phyloP scores from a whole-genome alignment of 106 monocot genomes.

The Alisma plantagoaquatica region DNA sequence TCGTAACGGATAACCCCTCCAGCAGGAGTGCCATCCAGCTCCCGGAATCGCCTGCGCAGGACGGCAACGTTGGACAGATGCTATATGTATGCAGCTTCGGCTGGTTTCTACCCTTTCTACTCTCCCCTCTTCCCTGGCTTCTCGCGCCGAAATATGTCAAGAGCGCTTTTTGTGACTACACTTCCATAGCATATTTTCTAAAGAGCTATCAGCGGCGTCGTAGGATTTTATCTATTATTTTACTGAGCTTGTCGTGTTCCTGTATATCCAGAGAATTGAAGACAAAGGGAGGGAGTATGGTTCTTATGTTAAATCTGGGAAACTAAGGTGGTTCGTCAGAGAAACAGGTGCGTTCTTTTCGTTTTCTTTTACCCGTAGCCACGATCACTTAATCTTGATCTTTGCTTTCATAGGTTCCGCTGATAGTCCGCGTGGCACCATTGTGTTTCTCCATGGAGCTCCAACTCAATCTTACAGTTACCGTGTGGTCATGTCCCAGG shows the following conservation, averaged over 20 bases:
- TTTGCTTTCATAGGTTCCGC: too few relatives aligned
- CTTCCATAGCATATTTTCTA: background rate
- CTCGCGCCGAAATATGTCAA: background rate
- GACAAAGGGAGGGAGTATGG: constrained; percentile 96
- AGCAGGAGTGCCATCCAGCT: constrained; percentile 91
- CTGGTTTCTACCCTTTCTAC: background rate
- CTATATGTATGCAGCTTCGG: constrained; percentile 46
- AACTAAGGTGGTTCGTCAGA: constrained; percentile 89
- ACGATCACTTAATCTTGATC: too few relatives aligned
- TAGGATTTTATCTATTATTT: background rate
- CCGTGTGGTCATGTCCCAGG: constrained; percentile 85
- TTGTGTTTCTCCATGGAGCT: constrained; percentile 88
- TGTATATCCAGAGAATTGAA: constrained; percentile 64
- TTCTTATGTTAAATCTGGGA: constrained; percentile 76
- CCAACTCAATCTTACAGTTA: constrained; percentile 93
- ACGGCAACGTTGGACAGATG: constrained; percentile 98
- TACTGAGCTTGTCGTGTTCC: background rate
- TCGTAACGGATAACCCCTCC: constrained; percentile 96
- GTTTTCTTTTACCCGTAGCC: background rate
- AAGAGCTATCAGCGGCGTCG: background rate
- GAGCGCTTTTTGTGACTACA: background rate
- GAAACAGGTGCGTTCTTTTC: constrained; percentile 66
- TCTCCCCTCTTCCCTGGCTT: background rate
- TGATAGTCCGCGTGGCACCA: constrained; percentile 39
- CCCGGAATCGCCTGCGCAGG: constrained; percentile 80